Conservation (phyloP, 441 rosid species). For the Populus hybrid region DNA sequence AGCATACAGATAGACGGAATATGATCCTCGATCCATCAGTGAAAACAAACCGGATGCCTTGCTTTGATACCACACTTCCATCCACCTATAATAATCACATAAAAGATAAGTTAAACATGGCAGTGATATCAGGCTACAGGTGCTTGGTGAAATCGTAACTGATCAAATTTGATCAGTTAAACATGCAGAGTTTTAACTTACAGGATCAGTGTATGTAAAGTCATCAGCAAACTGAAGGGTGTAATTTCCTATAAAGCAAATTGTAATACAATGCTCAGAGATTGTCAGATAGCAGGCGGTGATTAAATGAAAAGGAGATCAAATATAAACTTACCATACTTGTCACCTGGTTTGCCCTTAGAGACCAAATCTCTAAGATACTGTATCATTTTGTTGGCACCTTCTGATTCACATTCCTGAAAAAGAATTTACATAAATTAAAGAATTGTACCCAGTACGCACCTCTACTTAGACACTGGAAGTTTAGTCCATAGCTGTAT, state of each 20-base stretch:
- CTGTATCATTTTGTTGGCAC: slow-evolving; percentile 79
- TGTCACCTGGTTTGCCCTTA: slow-evolving; percentile 70
- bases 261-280: slow-evolving; percentile 15
- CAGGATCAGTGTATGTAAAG: slow-evolving; percentile 89
- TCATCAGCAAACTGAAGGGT: slow-evolving; percentile 81
- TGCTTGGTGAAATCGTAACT: slow-evolving; percentile 1
- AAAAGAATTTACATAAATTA: slow-evolving; percentile 12
- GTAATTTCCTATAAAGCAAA: slow-evolving; percentile 56
- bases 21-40: slow-evolving; percentile 87
- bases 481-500: background rate
- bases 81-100: slow-evolving; percentile 53
- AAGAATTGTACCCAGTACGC: slow-evolving; percentile 12
- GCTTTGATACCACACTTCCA: slow-evolving; percentile 86
- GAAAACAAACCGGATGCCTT: slow-evolving; percentile 88
- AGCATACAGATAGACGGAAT: slow-evolving; percentile 73
- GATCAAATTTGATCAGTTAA: background rate
- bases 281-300: background rate
- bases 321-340: slow-evolving; percentile 49
- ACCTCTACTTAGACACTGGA: slow-evolving; percentile 6
- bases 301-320: slow-evolving; percentile 3
- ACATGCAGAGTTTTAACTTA: slow-evolving; percentile 36
- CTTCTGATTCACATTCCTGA: slow-evolving; percentile 94
- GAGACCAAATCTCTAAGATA: slow-evolving; percentile 71
- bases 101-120: slow-evolving; percentile 8
- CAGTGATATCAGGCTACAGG: background rate